These are phyloP conservation scores for Peltaster fructicola DNA, from an alignment of 2,329 filamentous ascomycete species.

Conservation along the genomic window DNA sequence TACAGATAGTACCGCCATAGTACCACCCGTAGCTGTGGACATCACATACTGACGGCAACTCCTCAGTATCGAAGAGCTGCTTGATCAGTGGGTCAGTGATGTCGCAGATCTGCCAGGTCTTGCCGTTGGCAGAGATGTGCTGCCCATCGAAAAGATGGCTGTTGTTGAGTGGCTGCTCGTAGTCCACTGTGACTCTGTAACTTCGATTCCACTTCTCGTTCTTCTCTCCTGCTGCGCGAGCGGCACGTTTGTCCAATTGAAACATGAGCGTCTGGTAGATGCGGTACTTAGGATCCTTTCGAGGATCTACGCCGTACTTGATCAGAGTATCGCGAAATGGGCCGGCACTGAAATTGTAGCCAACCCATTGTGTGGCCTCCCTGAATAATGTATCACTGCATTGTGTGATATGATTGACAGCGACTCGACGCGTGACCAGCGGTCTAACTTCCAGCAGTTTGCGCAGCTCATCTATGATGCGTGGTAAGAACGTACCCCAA, in stretches of 20 bases:
- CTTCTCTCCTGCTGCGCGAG: conserved; percentile 1
- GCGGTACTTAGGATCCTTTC: conserved; percentile 56
- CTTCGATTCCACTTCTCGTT: background rate
- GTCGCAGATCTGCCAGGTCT: conserved; percentile 89
- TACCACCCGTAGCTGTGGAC: conserved; percentile 60
- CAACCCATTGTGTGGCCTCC: conserved; percentile 63
- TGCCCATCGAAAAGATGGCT: conserved; percentile 74
- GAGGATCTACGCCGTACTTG: conserved; percentile 71
- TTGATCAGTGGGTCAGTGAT: conserved; percentile 63
- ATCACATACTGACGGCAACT: conserved; percentile 29
- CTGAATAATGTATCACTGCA: conserved; percentile 41
- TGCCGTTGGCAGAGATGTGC: conserved; percentile 58
- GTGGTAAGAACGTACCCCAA: conserved; percentile 33
- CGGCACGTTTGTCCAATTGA: conserved; percentile 34
- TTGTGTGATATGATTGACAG: conserved; percentile 50
- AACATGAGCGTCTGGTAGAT: conserved; percentile 83
- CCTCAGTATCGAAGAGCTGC: conserved; percentile 45
- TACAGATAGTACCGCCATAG: conserved; percentile 61
- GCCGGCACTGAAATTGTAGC: conserved; percentile 82
- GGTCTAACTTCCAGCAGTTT: conserved; percentile 55
- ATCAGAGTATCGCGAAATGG: conserved; percentile 84
- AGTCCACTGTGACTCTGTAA: too few species aligned
- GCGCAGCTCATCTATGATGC: conserved; percentile 46
- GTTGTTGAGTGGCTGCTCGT: conserved; percentile 6
- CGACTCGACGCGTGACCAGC: conserved; percentile 69